Conservation (phyloP, 2,329 filamentous ascomycete species). For the Talaromyces albobiverticillius region DNA sequence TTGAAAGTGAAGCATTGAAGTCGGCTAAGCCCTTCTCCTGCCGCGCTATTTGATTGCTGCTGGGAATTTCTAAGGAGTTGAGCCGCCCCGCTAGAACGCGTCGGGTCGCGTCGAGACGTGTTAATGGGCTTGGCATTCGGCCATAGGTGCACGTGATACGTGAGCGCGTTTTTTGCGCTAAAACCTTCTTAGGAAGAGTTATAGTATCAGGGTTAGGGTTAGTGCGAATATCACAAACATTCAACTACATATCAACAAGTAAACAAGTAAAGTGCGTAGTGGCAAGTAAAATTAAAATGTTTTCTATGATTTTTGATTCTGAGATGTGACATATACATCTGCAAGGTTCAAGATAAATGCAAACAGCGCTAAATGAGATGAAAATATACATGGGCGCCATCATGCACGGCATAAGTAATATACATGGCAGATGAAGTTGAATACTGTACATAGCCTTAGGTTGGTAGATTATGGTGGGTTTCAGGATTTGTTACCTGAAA, state of each 20-base stretch:
- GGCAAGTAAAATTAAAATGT: not conserved
- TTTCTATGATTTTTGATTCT: not conserved
- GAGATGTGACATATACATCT: not conserved
- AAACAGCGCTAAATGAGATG: conserved; percentile 6
- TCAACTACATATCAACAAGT: too few relatives aligned
- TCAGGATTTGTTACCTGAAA: not conserved
- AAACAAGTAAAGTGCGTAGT: too few relatives aligned
- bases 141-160: too few relatives aligned
- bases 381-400: conserved; percentile 4
- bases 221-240: too few relatives aligned
- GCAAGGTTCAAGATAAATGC: not conserved
- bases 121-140: too few relatives aligned
- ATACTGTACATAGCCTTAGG: not conserved
- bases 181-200: too few relatives aligned
- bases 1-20: not conserved
- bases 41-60: too few relatives aligned
- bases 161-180: too few relatives aligned
- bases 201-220: too few relatives aligned
- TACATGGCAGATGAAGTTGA: not conserved
- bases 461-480: not conserved
- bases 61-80: too few relatives aligned
- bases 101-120: too few relatives aligned
- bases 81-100: too few relatives aligned
- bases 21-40: not conserved
- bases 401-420: not conserved